Percentiles rank a stretch among this genome's conserved stretches.
Conservation (phyloP, 2,329 filamentous ascomycete species). For the Blastomyces gilchristii region DNA sequence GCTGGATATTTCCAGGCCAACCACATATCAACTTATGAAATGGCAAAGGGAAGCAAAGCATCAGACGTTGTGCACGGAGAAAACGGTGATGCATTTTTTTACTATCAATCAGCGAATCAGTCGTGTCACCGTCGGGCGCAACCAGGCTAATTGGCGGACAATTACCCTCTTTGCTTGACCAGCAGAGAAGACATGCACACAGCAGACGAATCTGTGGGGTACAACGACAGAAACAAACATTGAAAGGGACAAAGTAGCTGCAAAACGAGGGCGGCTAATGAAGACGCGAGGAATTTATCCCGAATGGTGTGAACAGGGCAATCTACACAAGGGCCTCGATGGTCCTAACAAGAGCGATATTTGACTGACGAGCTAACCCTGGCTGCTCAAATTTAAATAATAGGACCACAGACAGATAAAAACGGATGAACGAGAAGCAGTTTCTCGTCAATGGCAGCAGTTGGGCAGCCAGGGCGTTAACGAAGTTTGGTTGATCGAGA, state of each 20-base stretch:
- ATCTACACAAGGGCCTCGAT: neutral
- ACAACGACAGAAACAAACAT: neutral
- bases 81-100: neutral
- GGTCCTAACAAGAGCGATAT: neutral
- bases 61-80: neutral
- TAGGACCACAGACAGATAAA: neutral
- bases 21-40: neutral
- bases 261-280: conserved; percentile 1
- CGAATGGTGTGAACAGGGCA: neutral
- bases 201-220: conserved; percentile 2
- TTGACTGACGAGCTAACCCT: neutral
- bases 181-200: neutral
- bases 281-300: neutral
- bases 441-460: neutral
- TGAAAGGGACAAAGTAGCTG: neutral
- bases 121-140: neutral
- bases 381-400: neutral
- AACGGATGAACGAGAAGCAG: neutral
- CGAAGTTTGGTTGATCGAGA: neutral
- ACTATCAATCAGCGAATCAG: neutral
- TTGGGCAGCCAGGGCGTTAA: conserved; percentile 7
- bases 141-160: neutral
- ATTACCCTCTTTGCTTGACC: neutral
- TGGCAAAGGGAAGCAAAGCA: neutral
- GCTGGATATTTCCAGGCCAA: neutral